Evolutionary conservation across 2,329 filamentous ascomycete genomes (phyloP), one percentile per base, ranked within the genome.

Genomic region (Xylaria sp.): DNA sequence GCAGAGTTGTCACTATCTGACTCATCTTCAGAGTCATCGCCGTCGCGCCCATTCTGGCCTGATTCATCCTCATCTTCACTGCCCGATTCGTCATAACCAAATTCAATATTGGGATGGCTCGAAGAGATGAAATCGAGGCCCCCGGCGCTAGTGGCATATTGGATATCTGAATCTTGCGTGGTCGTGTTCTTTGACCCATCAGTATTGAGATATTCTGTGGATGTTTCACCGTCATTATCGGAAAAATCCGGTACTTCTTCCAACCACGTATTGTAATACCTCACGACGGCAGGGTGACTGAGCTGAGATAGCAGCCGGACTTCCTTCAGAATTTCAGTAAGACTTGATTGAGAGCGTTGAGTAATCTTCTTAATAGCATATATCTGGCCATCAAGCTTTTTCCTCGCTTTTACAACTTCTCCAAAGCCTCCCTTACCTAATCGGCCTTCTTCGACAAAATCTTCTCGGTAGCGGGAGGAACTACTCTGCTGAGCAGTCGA

Each of bases 351-450:
- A 0, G 92, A 92, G 54, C 89, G 89, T 69, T 95, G 92, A 1
- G 89, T 92, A 65, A 99, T 95, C 75, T 98, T 97, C 76, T 99
- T 99, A 74, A 99, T 92, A 17, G 95, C 95, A 77, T 98, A 99
- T 45, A 96, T 89, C 61, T 94, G 91, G 0, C 92, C 92, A 74
- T 98, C 95, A 3, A 97, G 86, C 78, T 95, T 97, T 76, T 97
- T 96, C 33, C 94, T 87, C 2, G 94, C 94, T 75, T 97, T 96
- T 58, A 98, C 92, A 21, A 99, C 95, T 77, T 97, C 92, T 4
- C 95, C 95, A 77, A 97, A 99, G 0, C 94, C 95, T 45, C 95
- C 95, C 75, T 94, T 96, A 2, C 95, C 95, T 12, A 99, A 82
- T 4, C 91, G 87, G 14, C 92, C 92, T 72, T 95, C 89, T 77